These are phyloP conservation scores for Phytophthora hybrid DNA, from an alignment of 352 stramenopile genomes.

Conservation along the genomic window DNA sequence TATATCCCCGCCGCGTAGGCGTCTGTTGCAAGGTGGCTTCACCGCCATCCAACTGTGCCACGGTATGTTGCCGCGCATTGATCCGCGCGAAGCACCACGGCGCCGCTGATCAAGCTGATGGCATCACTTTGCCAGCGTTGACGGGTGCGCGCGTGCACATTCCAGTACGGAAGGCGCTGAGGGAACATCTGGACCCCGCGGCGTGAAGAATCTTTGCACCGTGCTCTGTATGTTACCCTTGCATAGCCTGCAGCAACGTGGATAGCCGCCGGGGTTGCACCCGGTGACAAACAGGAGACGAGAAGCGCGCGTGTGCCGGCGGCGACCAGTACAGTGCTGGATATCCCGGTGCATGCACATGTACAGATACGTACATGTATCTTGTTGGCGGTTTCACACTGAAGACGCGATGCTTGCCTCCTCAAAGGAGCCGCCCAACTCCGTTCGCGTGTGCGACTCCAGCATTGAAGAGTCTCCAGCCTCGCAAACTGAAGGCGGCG, in stretches of 20 bases:
- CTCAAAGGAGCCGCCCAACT: neutral
- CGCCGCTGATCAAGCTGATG: constrained; percentile 14
- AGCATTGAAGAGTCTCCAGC: constrained; percentile 1
- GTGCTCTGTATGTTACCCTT: constrained; percentile 25
- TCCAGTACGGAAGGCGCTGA: constrained; percentile 26
- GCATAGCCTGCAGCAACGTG: constrained; percentile 24
- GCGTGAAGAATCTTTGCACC: constrained; percentile 32
- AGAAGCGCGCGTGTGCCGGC: constrained; percentile 2
- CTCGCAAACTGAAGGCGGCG: no score
- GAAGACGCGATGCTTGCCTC: no score
- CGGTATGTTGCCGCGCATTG: neutral
- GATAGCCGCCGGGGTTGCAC: constrained; percentile 17
- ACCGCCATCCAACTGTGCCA: constrained; percentile 20
- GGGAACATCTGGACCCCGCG: constrained; percentile 28
- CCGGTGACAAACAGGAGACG: constrained; percentile 12
- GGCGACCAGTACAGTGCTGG: constrained; percentile 3
- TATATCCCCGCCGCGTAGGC: constrained; percentile 24
- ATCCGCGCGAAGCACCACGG: neutral
- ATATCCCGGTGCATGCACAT: no score
- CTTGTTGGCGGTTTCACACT: no score
- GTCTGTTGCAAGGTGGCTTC: constrained; percentile 23
- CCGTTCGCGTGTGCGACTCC: constrained; percentile 17
- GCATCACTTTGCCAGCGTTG: constrained; percentile 9
- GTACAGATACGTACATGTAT: no score
- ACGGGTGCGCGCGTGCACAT: constrained; percentile 18